Evolutionary conservation across 495 filamentous ascomycete genomes (phyloP).

Genomic region (Hypoxylon crocopeplum): DNA sequence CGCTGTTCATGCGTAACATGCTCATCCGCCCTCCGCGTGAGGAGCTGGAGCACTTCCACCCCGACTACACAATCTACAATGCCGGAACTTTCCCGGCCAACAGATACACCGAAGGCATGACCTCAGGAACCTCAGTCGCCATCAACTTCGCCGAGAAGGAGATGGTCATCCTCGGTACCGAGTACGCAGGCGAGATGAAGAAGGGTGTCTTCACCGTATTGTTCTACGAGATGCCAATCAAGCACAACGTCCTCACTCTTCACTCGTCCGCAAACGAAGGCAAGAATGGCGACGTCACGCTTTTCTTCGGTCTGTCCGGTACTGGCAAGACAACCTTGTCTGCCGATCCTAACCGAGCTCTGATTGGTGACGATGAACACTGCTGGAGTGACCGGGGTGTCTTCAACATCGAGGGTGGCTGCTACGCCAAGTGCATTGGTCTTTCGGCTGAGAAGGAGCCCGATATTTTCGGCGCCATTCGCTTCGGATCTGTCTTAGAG

Average conservation of each 20-base stretch:
- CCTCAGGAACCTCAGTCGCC: constrained; percentile 80
- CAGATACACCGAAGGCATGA: constrained; percentile 98
- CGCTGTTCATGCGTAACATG: constrained; percentile 99
- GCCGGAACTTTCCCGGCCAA: constrained; percentile 98
- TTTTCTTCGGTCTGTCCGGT: constrained; percentile 98
- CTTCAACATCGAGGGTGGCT: constrained; percentile 99
- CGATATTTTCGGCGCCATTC: constrained; percentile 96
- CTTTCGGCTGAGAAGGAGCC: constrained; percentile 98
- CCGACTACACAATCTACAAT: constrained; percentile 99
- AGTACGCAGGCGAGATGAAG: constrained; percentile 99
- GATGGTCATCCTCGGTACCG: constrained; percentile 98
- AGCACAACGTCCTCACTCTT: constrained; percentile 97
- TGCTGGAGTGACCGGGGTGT: constrained; percentile 97
- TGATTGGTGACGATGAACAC: constrained; percentile 99
- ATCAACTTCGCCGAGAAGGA: constrained; percentile 86
- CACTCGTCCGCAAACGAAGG: constrained; percentile 95
- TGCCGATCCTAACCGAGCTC: constrained; percentile 91
- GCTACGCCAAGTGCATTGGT: constrained; percentile 98
- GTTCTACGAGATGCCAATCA: constrained; percentile 99
- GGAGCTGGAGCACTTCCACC: constrained; percentile 95
- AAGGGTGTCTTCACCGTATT: constrained; percentile 99
- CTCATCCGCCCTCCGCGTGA: constrained; percentile 90
- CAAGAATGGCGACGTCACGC: constrained; percentile 86
- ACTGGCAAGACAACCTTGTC: constrained; percentile 99
- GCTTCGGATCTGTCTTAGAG: constrained; percentile 95